Evolutionary conservation across 2,329 filamentous ascomycete genomes (phyloP), one percentile per base, ranked within the genome.

Genomic region (Aspergillus ruber): DNA sequence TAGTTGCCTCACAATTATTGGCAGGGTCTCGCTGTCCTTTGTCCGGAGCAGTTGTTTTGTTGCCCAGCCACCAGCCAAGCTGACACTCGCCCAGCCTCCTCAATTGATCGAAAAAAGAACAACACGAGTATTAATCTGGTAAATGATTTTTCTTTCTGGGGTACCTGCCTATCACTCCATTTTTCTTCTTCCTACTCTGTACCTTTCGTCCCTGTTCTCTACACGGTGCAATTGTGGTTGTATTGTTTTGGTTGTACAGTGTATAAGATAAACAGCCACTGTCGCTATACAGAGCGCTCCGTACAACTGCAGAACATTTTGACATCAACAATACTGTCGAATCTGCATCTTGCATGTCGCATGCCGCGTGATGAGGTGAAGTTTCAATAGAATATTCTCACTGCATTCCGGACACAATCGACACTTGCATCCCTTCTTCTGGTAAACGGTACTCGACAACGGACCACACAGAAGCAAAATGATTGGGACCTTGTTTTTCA

Each of bases 401-500:
- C 25, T 29, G 25, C 25, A 29, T 29, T 29, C 25, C 25, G 9
- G 25, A 4, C 25, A 29, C 25, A 29, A 29, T 29, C 25, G 25
- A 29, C 25, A 27, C 10, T 9, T 9, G 10, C 38, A 45, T 41
- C 51, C 43, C 45, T 50, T 46, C 39, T 47, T 50, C 43, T 48
- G 45, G 44, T 47, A 42, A 50, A 42, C 40, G 25, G 25, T 29
- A 12, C 25, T 12, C 25, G 10, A 29, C 25, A 10, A 17, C 35
- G 35, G 6, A 38, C 18, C 35, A 18, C 35, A 52, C 35, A 9
- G 8, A 35, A 48, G n/a, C 66, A 71, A 64, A 47, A 75, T 76
- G 72, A 66, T 76, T 51, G 71, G 68, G 52, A 78, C 79, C 49
- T 59, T 84, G 42, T 76, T 82, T 57, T 84, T 84, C 72, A 73